A percentile compares a stretch with the other conserved stretches of the same genome.
These are phyloP conservation scores for Solanum chilense DNA, from an alignment of 257 asterid genomes.

Conservation along the genomic window DNA sequence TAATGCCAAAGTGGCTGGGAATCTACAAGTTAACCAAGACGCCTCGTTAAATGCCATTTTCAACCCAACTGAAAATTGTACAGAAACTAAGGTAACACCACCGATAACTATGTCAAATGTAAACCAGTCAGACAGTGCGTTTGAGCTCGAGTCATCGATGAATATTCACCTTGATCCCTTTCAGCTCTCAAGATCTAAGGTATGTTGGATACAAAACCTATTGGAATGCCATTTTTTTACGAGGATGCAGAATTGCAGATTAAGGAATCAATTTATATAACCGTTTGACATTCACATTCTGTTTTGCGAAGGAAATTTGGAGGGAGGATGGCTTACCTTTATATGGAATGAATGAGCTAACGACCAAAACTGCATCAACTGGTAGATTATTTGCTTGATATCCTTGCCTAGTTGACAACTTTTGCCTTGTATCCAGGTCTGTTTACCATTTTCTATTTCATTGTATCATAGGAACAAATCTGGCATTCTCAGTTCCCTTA, in stretches of 20 bases:
- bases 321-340: slow-evolving; percentile 15
- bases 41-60: slow-evolving; percentile 8
- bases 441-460: not conserved
- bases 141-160: slow-evolving; percentile 15
- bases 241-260: not conserved
- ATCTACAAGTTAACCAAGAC: slow-evolving; percentile 14
- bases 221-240: not conserved
- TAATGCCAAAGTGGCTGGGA: slow-evolving; percentile 9
- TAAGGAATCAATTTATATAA: not conserved
- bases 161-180: slow-evolving; percentile 20
- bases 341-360: slow-evolving; percentile 7
- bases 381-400: slow-evolving; percentile 22
- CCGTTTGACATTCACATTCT: not conserved
- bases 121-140: slow-evolving; percentile 9
- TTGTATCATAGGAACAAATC: slow-evolving; percentile 10
- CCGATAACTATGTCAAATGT: slow-evolving; percentile 14
- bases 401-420: not conserved
- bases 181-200: slow-evolving; percentile 25
- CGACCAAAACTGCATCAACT: slow-evolving; percentile 1
- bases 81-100: slow-evolving; percentile 6
- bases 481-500: slow-evolving; percentile 2
- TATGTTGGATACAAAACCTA: not conserved
- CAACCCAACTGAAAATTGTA: not conserved
- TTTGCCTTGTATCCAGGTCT: not conserved
- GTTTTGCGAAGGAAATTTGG: slow-evolving; percentile 11